Conservation (phyloP, 495 filamentous ascomycete genomes). For the Daldinia loculata region DNA sequence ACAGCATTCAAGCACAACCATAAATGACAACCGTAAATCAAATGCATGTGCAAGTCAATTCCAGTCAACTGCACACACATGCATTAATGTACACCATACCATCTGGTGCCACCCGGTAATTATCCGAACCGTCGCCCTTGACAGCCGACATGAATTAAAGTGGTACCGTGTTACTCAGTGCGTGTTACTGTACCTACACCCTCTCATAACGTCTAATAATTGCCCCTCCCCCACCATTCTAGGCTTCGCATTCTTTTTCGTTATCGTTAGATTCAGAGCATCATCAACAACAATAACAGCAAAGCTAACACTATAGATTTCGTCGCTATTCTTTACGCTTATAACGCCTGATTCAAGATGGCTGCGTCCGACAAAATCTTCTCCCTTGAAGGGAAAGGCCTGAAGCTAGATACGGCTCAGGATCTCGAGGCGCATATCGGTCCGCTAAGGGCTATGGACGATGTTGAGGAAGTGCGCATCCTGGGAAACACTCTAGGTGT, state of each 20-base stretch:
- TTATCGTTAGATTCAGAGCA: background rate
- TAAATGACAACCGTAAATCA: background rate
- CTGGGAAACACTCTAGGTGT: conserved; percentile 92
- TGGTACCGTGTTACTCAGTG: background rate
- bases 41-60: background rate
- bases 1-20: background rate
- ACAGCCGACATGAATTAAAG: background rate
- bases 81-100: background rate
- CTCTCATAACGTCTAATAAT: conserved; percentile 4
- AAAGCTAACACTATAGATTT: conserved; percentile 1
- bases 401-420: conserved; percentile 87
- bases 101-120: background rate
- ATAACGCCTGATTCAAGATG: conserved; percentile 48
- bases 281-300: background rate
- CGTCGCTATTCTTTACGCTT: conserved; percentile 4
- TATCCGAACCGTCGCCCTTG: background rate
- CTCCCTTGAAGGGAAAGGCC: conserved; percentile 86
- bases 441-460: conserved; percentile 70
- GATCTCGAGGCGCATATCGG: conserved; percentile 88
- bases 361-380: conserved; percentile 70
- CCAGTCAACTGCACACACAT: background rate
- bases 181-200: background rate
- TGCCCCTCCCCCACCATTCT: conserved; percentile 26
- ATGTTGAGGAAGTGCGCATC: conserved; percentile 84
- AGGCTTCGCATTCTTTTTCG: conserved; percentile 4